Base-by-base conservation (phyloP, 768 basidiomycete species). In the Psilocybe azurescens region DNA sequence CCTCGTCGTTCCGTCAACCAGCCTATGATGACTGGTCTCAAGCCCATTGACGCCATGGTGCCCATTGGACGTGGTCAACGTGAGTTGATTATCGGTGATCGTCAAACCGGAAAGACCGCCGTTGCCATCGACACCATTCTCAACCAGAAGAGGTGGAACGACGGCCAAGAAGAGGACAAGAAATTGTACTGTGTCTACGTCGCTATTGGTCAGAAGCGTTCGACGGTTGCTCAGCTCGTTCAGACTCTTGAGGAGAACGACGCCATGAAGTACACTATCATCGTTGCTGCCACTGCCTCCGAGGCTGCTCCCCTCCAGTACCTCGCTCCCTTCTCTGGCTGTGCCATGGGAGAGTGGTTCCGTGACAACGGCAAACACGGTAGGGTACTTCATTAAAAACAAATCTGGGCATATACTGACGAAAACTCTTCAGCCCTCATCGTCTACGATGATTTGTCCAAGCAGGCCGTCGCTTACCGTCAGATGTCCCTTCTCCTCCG, bases 331-430 rank as follows among this genome's bases (percentile, higher is more conserved):
- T 99, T 99, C 94, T 97, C 97, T 69, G 97, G 97, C 66, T 97
- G 95, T 80, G 97, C 97, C 73, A 99, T 99, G 95, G 97, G 97
- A 77, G 97, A 99, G 83, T 99, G 97, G 97, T 99, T 99, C 97
- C 93, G 95, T 81, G 97, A 99, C 83, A 99, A 99, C 78, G 97
- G 95, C 83, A 98, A 97, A 84, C 97, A 99, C 80, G 96, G 91
- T 91, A 72, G 58, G 88, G 70, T 28, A n/a, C 32, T 1, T 51
- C 13, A 14, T 51, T 11, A 29, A 13, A 44, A 39, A 49, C 36
- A 53, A 11, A 13, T 54, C 9, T 16, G 50, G 14, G 33, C 5
- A 24, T 3, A 38, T 65, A 51, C 56, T 51, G 64, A 72, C 33
- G 24, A 62, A 54, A 59, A 18, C 65, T 46, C 30, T 14, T 57